A percentile compares a stretch with the other conserved stretches of the same genome.
Conservation (phyloP, 1,284 basidiomycete genomes). For the Malassezia brasiliensis region DNA sequence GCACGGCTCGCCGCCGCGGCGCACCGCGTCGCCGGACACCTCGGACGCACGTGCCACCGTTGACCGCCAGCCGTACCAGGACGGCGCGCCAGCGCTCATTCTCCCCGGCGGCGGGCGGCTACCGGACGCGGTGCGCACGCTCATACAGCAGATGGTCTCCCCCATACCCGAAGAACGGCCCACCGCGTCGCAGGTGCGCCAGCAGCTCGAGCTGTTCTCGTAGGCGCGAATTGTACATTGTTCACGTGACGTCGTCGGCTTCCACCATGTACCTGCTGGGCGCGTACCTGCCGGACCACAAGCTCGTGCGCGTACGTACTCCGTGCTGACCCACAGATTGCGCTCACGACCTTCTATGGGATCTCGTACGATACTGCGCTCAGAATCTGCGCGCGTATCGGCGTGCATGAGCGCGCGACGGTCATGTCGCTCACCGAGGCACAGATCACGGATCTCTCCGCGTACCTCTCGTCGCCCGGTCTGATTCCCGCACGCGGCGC, state of each 20-base stretch:
- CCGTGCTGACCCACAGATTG: conserved; percentile 55
- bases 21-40: background rate
- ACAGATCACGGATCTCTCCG: conserved; percentile 72
- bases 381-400: conserved; percentile 74
- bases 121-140: conserved; percentile 32
- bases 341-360: conserved; percentile 72
- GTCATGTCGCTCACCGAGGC: conserved; percentile 65
- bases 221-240: background rate
- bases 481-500: conserved; percentile 57
- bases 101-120: conserved; percentile 39
- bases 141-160: conserved; percentile 32
- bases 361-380: conserved; percentile 64
- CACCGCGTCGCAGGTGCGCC: conserved; percentile 24
- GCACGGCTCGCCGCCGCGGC: conserved; percentile 15
- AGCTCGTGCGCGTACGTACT: conserved; percentile 42
- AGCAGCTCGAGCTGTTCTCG: conserved; percentile 4
- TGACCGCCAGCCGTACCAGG: conserved; percentile 21
- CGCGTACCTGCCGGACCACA: conserved; percentile 43
- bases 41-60: background rate
- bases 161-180: conserved; percentile 26
- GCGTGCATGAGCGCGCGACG: conserved; percentile 66
- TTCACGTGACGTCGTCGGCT: conserved; percentile 1
- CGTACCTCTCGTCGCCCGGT: conserved; percentile 74
- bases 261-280: conserved; percentile 44
- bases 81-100: conserved; percentile 39